Percentiles rank a stretch among this genome's conserved stretches.
These are phyloP conservation scores for Xylaria curta DNA, from an alignment of 495 filamentous ascomycete genomes.

Conservation along the genomic window DNA sequence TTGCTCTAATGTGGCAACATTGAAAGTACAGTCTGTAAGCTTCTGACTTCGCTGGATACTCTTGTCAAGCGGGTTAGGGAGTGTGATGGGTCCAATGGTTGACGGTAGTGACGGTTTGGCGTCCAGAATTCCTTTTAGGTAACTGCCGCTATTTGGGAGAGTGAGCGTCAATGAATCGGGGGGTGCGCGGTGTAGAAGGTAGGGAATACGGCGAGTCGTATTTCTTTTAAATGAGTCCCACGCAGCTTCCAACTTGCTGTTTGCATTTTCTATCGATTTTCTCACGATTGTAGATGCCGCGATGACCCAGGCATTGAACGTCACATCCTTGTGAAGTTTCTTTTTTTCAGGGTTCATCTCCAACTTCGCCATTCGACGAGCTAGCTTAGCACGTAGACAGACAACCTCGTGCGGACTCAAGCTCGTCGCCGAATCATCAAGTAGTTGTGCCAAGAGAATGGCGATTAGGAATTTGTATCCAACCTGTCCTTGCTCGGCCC, in stretches of 20 bases:
- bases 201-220: conserved; percentile 44
- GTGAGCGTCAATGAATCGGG: conserved; percentile 41
- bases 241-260: conserved; percentile 23
- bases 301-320: conserved; percentile 28
- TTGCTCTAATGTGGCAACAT: conserved; percentile 29
- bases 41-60: conserved; percentile 28
- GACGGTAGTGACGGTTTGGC: too few relatives aligned
- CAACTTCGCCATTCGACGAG: conserved; percentile 66
- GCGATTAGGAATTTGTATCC: conserved; percentile 66
- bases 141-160: conserved; percentile 53
- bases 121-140: too few relatives aligned
- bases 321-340: not conserved
- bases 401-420: conserved; percentile 29
- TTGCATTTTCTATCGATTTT: conserved; percentile 28
- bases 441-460: conserved; percentile 49
- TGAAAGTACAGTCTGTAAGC: conserved; percentile 32
- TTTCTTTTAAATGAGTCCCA: conserved; percentile 42
- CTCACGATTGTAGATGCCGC: conserved; percentile 31
- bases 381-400: conserved; percentile 61
- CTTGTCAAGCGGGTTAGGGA: conserved; percentile 34
- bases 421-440: conserved; percentile 45
- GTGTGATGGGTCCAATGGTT: conserved; percentile 14
- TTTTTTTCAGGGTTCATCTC: conserved; percentile 44
- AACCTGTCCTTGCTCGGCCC: conserved; percentile 52
- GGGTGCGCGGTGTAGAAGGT: conserved; percentile 47